These are phyloP conservation scores for Epichloe amarillans DNA, from an alignment of 2,329 filamentous ascomycete genomes.

Conservation along the genomic window DNA sequence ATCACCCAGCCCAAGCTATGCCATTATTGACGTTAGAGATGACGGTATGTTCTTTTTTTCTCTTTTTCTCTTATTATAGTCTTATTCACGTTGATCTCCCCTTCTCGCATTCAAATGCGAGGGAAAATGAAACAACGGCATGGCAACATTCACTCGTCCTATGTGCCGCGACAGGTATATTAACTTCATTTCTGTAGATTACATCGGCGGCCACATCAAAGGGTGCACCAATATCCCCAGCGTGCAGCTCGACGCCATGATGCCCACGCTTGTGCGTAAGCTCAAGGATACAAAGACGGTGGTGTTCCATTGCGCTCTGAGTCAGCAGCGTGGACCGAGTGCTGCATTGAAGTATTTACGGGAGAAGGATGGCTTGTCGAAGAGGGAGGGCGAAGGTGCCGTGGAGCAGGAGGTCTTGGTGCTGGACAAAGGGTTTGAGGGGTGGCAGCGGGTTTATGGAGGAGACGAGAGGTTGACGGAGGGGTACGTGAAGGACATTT, in stretches of 20 bases:
- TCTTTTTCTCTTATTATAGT: background rate
- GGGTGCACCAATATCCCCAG: constrained; percentile 66
- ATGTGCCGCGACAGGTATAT: too few relatives aligned
- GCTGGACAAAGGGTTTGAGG: constrained; percentile 69
- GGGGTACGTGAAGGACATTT: constrained; percentile 72
- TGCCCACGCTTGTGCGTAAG: constrained; percentile 70
- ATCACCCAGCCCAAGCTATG: constrained; percentile 35
- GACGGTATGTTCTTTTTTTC: constrained; percentile 37
- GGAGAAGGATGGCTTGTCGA: constrained; percentile 44
- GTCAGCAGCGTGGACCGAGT: constrained; percentile 76
- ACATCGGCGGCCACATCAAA: constrained; percentile 81
- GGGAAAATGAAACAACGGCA: too few relatives aligned
- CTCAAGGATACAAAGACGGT: constrained; percentile 69
- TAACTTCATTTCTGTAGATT: constrained; percentile 39
- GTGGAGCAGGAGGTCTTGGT: constrained; percentile 61
- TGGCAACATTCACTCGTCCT: too few relatives aligned
- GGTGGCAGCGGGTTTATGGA: constrained; percentile 80
- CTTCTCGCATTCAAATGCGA: too few relatives aligned
- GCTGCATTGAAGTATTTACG: constrained; percentile 71
- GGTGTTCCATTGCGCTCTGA: constrained; percentile 88
- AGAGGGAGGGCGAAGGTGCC: constrained; percentile 12
- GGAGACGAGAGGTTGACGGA: constrained; percentile 71
- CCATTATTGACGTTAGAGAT: constrained; percentile 82
- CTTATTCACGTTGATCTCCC: too few relatives aligned
- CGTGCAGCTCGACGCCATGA: constrained; percentile 55